These are phyloP conservation scores for Yamadazyma blattariae DNA, from an alignment of 1,139 yeast genomes.

Conservation along the genomic window DNA sequence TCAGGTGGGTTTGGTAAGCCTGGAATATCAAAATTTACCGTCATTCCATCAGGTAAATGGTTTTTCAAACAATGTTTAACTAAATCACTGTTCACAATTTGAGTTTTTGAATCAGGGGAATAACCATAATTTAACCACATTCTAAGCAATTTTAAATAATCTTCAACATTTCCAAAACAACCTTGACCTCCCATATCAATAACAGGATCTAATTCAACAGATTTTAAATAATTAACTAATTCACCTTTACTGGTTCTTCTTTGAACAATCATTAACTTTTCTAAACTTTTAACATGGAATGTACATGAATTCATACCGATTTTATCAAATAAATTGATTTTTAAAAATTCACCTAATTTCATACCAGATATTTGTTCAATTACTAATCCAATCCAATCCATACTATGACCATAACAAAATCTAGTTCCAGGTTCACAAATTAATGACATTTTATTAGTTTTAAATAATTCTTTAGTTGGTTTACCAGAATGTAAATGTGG, in stretches of 20 bases:
- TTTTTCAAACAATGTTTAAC: constrained; percentile 31
- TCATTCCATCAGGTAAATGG: constrained; percentile 30
- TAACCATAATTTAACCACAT: constrained; percentile 45
- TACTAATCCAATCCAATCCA: constrained; percentile 54
- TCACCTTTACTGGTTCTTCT: constrained; percentile 18
- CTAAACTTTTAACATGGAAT: constrained; percentile 27
- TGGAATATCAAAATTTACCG: constrained; percentile 19
- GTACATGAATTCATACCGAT: constrained; percentile 41
- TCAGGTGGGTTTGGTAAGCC: constrained; percentile 51
- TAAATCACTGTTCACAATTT: constrained; percentile 29
- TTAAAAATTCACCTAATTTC: constrained; percentile 39
- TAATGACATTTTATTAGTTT: constrained; percentile 37
- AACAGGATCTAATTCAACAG: constrained; percentile 23
- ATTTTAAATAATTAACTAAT: constrained; percentile 14
- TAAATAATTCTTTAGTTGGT: constrained; percentile 27
- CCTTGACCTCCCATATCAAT: constrained; percentile 54
- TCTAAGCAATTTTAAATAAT: constrained; percentile 42
- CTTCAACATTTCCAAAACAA: constrained; percentile 39
- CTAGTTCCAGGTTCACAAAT: constrained; percentile 51
- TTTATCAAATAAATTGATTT: constrained; percentile 40
- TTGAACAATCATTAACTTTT: constrained; percentile 26
- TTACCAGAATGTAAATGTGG: constrained; percentile 8
- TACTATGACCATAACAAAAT: constrained; percentile 50
- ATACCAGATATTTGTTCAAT: constrained; percentile 43
- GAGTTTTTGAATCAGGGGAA: constrained; percentile 35